Evolutionary conservation across 2,329 filamentous ascomycete genomes (phyloP).

Genomic region (Cladosporium sphaerospermum): DNA sequence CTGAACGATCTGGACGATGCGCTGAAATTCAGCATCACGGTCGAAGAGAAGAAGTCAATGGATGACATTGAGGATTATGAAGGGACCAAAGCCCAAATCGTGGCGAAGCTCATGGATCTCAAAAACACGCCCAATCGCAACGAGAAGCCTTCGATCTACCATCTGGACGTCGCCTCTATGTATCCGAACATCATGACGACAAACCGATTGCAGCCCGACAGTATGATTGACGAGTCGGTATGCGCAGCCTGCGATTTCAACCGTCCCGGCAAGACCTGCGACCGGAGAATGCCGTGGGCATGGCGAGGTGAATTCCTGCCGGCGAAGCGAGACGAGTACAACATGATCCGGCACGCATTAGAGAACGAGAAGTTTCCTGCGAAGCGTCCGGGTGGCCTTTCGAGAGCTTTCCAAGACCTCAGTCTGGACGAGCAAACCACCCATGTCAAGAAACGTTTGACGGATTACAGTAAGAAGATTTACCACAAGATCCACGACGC

Average conservation of each 20-base stretch:
- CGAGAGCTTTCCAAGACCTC: constrained; percentile 74
- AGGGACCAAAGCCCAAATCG: constrained; percentile 72
- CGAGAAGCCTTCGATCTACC: constrained; percentile 89
- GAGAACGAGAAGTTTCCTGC: constrained; percentile 91
- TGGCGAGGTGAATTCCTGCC: constrained; percentile 98
- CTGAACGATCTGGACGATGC: constrained; percentile 80
- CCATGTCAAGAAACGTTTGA: constrained; percentile 78
- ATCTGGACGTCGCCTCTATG: constrained; percentile 98
- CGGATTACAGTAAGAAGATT: constrained; percentile 94
- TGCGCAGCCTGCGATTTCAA: constrained; percentile 99
- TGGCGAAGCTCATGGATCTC: constrained; percentile 61
- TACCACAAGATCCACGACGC: constrained; percentile 98
- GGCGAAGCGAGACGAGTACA: constrained; percentile 95
- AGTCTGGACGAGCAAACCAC: constrained; percentile 72
- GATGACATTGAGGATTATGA: constrained; percentile 48
- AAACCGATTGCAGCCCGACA: constrained; percentile 92
- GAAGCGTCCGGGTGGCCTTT: constrained; percentile 62
- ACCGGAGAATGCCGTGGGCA: constrained; percentile 88
- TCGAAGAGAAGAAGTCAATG: constrained; percentile 48
- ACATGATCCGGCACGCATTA: constrained; percentile 90
- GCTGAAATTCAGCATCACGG: constrained; percentile 66
- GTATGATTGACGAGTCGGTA: constrained; percentile 95
- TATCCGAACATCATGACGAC: constrained; percentile 99
- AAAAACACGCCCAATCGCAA: constrained; percentile 77
- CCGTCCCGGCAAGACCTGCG: constrained; percentile 91